These are phyloP conservation scores for Dimocarpus longan DNA, from an alignment of 345 rosid species.

Conservation along the genomic window DNA sequence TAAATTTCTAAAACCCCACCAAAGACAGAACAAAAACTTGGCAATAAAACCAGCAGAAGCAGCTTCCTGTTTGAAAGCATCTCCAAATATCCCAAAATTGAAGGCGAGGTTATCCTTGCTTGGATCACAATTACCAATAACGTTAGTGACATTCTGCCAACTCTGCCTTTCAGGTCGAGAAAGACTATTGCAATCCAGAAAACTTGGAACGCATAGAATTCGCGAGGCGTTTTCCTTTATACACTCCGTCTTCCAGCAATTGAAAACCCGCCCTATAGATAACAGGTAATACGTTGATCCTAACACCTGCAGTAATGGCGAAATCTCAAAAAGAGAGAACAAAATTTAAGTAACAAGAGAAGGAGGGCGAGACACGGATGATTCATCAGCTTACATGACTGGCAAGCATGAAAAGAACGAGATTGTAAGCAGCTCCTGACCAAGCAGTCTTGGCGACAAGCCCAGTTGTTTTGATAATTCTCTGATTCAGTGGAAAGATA, in stretches of 20 bases:
- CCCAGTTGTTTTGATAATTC: constrained; percentile 71
- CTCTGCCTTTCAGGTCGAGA: constrained; percentile 52
- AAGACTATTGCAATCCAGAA: constrained; percentile 60
- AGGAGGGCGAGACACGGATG: not conserved
- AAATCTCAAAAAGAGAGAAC: not conserved
- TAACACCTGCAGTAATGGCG: constrained; percentile 44
- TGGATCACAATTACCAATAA: constrained; percentile 59
- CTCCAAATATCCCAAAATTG: constrained; percentile 80
- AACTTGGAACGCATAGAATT: constrained; percentile 52
- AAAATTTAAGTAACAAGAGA: not conserved
- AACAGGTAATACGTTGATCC: constrained; percentile 87
- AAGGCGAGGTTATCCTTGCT: constrained; percentile 41
- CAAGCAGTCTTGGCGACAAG: constrained; percentile 79
- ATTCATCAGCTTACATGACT: constrained; percentile 56
- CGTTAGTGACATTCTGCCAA: constrained; percentile 71
- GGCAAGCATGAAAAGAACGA: constrained; percentile 73
- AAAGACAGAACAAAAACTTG: constrained; percentile 77
- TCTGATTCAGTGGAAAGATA: constrained; percentile 72
- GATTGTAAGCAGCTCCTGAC: constrained; percentile 87
- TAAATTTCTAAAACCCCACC: constrained; percentile 91
- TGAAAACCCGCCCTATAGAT: constrained; percentile 69
- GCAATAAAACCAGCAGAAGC: constrained; percentile 52
- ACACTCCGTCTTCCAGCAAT: constrained; percentile 75
- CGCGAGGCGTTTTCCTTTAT: constrained; percentile 41
- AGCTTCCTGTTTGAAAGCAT: constrained; percentile 63